Evolutionary conservation across 1,284 basidiomycete species (phyloP).

Genomic region (Coniferiporia weirii): DNA sequence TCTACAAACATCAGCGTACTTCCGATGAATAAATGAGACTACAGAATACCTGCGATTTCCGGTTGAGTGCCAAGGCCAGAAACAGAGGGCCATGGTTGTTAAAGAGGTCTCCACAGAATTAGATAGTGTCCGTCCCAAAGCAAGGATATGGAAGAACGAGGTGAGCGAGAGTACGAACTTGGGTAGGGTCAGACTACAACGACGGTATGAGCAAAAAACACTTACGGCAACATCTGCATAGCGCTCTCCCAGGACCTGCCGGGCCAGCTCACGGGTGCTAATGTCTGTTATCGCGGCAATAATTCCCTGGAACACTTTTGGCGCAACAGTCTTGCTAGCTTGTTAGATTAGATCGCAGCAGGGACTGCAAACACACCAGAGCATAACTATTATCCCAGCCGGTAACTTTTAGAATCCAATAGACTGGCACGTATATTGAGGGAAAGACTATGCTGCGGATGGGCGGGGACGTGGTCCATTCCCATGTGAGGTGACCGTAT

Average conservation of each 20-base stretch:
- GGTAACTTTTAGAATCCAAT: conserved; percentile 59
- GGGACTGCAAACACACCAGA: conserved; percentile 41
- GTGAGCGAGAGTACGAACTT: conserved; percentile 80
- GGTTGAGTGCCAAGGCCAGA: conserved; percentile 67
- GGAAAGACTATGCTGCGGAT: conserved; percentile 74
- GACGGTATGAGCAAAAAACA: conserved; percentile 18
- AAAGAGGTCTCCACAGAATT: conserved; percentile 92
- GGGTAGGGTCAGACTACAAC: neutral
- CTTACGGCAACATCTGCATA: conserved; percentile 65
- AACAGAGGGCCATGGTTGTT: conserved; percentile 71
- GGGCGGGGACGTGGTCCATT: conserved; percentile 76
- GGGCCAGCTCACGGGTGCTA: conserved; percentile 61
- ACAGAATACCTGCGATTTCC: conserved; percentile 2
- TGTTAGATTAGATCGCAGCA: neutral
- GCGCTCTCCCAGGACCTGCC: conserved; percentile 50
- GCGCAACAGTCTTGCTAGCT: conserved; percentile 51
- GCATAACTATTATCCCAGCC: conserved; percentile 47
- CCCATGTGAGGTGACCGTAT: conserved; percentile 93
- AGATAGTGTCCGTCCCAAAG: conserved; percentile 84
- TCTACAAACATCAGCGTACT: neutral
- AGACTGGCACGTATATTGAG: conserved; percentile 73
- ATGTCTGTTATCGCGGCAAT: conserved; percentile 83
- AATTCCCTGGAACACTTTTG: conserved; percentile 75
- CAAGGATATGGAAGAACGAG: conserved; percentile 83
- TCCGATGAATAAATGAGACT: neutral